A percentile compares a stretch with the other conserved stretches of the same genome.
Evolutionary conservation across 345 rosid species (phyloP).

Genomic region (Boechera divaricarpa): DNA sequence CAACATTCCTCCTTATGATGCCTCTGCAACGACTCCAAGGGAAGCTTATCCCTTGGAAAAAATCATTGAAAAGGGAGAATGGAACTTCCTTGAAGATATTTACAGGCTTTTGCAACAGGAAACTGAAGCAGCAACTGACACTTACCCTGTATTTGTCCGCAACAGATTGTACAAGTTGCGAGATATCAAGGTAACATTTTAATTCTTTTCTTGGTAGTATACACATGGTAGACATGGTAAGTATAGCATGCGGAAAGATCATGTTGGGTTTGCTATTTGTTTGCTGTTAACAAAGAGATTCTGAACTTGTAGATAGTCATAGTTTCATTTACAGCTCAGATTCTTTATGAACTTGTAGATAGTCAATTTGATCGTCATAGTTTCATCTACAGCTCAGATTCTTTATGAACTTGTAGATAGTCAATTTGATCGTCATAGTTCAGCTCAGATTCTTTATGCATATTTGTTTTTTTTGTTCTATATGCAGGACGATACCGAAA

Average conservation of each 20-base stretch:
- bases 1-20: conserved; percentile 74
- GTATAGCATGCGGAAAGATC: background rate
- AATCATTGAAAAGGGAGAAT: conserved; percentile 73
- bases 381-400: background rate
- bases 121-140: conserved; percentile 38
- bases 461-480: background rate
- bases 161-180: conserved; percentile 66
- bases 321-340: background rate
- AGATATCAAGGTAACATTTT: conserved; percentile 55
- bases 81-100: conserved; percentile 69
- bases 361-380: background rate
- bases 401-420: background rate
- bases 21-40: conserved; percentile 58
- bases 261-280: conserved; percentile 17
- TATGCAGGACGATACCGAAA: conserved; percentile 63
- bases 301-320: background rate
- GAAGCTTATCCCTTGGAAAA: conserved; percentile 78
- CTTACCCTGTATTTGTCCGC: conserved; percentile 72
- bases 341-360: background rate
- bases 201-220: conserved; percentile 18
- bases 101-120: conserved; percentile 49
- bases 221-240: background rate
- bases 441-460: background rate
- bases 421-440: background rate
- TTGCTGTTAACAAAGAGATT: conserved; percentile 12